Percentiles rank a stretch among this genome's conserved stretches.
phyloP scores from a whole-genome alignment of 2,329 filamentous ascomycete genomes.

The Metarhizium guizhouense region DNA sequence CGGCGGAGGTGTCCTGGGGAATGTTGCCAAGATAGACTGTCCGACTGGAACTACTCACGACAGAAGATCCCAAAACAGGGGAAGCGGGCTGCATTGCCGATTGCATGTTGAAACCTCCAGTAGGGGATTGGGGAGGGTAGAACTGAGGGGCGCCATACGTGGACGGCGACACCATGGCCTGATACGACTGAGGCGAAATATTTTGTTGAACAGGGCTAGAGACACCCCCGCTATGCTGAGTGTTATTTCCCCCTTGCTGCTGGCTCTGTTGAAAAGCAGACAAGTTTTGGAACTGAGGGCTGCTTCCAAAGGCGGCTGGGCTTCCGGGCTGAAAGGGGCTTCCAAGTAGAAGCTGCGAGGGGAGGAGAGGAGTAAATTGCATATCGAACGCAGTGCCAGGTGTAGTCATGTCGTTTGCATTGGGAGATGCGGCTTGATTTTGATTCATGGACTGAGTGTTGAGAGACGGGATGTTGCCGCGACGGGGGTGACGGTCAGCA shows the following conservation, averaged over 20 bases:
- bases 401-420: slow-evolving; percentile 66
- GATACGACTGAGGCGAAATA: slow-evolving; percentile 76
- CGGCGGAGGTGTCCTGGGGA: slow-evolving; percentile 90
- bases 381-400: slow-evolving; percentile 90
- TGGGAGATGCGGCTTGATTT: slow-evolving; percentile 32
- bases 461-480: slow-evolving; percentile 81
- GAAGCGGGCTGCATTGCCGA: slow-evolving; percentile 56
- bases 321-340: slow-evolving; percentile 96
- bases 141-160: slow-evolving; percentile 75
- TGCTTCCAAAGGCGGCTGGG: slow-evolving; percentile 81
- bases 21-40: slow-evolving; percentile 98
- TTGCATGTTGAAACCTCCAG: slow-evolving; percentile 57
- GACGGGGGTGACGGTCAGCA: slow-evolving; percentile 75
- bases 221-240: slow-evolving; percentile 52
- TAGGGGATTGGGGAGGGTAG: slow-evolving; percentile 83
- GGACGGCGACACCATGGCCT: slow-evolving; percentile 77
- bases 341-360: slow-evolving; percentile 87
- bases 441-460: slow-evolving; percentile 66
- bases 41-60: slow-evolving; percentile 83
- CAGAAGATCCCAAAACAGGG: slow-evolving; percentile 67
- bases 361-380: slow-evolving; percentile 95
- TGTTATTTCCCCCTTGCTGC: slow-evolving; percentile 42
- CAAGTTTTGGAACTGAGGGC: slow-evolving; percentile 83
- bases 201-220: slow-evolving; percentile 68
- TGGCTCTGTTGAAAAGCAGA: slow-evolving; percentile 59